Conservation (phyloP, 495 filamentous ascomycete genomes). For the Hyphodiscus hymeniophilus region DNA sequence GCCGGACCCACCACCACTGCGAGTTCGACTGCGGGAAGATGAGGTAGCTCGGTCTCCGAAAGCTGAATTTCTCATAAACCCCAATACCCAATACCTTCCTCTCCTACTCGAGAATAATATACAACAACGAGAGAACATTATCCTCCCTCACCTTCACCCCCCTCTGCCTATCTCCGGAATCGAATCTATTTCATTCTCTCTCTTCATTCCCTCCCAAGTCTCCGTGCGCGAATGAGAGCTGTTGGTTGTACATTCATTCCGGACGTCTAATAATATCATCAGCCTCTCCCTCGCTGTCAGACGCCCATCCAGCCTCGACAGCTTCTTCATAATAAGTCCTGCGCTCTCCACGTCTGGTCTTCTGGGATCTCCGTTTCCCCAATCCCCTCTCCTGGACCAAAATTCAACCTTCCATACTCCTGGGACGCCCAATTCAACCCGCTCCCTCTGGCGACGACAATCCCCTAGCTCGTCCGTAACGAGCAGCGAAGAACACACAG, state of each 20-base stretch:
- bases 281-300: background rate
- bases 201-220: background rate
- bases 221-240: no score
- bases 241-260: no score
- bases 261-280: background rate
- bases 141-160: background rate
- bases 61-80: no score
- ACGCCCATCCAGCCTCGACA: background rate
- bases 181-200: background rate
- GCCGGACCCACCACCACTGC: no score
- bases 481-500: conserved; percentile 9
- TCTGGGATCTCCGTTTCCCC: background rate
- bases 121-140: no score
- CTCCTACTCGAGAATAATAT: no score
- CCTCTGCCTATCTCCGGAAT: background rate
- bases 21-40: no score
- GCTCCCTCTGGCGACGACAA: conserved; percentile 15
- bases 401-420: background rate
- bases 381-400: background rate
- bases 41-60: no score
- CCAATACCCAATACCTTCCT: no score
- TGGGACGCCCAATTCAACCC: background rate
- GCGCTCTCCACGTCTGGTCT: background rate
- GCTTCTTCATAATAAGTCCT: background rate
- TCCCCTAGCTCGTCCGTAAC: conserved; percentile 18